Base-by-base conservation (phyloP, 2,329 filamentous ascomycete species). In the Diaporthe sp. region DNA sequence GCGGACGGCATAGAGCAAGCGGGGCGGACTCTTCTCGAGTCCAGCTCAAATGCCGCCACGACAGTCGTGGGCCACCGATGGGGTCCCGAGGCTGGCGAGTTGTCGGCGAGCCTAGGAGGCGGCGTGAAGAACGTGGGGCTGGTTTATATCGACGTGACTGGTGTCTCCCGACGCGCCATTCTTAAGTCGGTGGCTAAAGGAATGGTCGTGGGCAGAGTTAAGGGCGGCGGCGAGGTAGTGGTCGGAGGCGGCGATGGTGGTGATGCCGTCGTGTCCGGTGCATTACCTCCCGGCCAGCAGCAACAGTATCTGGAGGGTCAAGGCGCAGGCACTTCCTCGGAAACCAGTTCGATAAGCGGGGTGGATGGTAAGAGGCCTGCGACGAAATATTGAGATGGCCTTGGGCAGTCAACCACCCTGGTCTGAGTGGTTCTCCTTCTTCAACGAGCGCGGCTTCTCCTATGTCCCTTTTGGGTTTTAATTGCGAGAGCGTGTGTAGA, bases 171-270 rank as follows among this genome's bases (percentile, higher is more conserved):
- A 57, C 92, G 93, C 77, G 97, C 97, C 0, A 92, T 99, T 58
- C 90, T 99, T 82, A 99, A 98, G 88, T 95, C 94, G 57, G 97
- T 98, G 1, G 97, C 96, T 28, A 98, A 98, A 87, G 95, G 97
- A 55, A 98, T 99, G 97, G 93, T 97, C 0, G 92, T 97, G 7
- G 95, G 95, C 49, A 92, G 92, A 78, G 94, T 96, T 67, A 90
- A 91, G 75, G 93, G 92, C 51, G 94, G 93, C 6, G 91, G 94
- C 2, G 90, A 95, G 79, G 88, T 95, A 28, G 89, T 96, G 67
- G 92, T 96, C 28, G 94, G 94, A 1, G 93, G 92, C 28, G 91
- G 89, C 12, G 90, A 87, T 60, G 84, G 82, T 13, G 82, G 81
- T 4, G 80, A 81, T 15, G 80, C 57, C 6, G 73, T 58, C 46